These are phyloP conservation scores for Cyberlindnera mrakii DNA, from an alignment of 805 yeast species.

Conservation along the genomic window DNA sequence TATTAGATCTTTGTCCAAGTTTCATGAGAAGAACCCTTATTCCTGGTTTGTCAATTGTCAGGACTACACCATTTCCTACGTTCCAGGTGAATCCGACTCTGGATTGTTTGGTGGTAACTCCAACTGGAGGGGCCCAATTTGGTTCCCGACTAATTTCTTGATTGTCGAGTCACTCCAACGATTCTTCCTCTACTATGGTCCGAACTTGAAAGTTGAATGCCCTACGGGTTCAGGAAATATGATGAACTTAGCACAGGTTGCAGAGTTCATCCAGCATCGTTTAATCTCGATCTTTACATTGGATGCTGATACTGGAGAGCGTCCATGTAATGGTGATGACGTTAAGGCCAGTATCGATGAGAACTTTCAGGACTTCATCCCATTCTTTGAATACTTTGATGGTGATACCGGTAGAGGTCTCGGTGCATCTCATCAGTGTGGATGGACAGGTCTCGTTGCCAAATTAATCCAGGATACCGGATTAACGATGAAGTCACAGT, in stretches of 20 bases:
- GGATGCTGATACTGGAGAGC: slow-evolving; percentile 51
- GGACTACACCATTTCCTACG: slow-evolving; percentile 61
- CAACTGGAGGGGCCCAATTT: slow-evolving; percentile 96
- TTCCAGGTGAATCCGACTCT: slow-evolving; percentile 86
- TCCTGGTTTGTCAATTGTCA: slow-evolving; percentile 78
- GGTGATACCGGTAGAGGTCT: slow-evolving; percentile 93
- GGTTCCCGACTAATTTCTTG: slow-evolving; percentile 90
- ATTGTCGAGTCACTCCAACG: slow-evolving; percentile 83
- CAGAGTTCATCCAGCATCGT: slow-evolving; percentile 84
- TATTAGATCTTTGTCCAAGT: slow-evolving; percentile 81
- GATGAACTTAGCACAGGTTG: slow-evolving; percentile 80
- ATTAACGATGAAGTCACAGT: slow-evolving; percentile 38
- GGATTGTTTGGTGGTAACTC: slow-evolving; percentile 96
- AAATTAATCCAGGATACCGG: slow-evolving; percentile 90
- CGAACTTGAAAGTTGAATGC: slow-evolving; percentile 77
- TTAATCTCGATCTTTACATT: slow-evolving; percentile 71
- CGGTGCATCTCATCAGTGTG: slow-evolving; percentile 92
- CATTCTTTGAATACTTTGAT: slow-evolving; percentile 84
- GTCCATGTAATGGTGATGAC: slow-evolving; percentile 77
- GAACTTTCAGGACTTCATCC: slow-evolving; percentile 66
- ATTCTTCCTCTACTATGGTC: slow-evolving; percentile 83
- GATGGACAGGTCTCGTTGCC: slow-evolving; percentile 93
- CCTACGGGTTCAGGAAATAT: slow-evolving; percentile 78
- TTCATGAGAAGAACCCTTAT: slow-evolving; percentile 79
- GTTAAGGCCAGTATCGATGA: slow-evolving; percentile 58